Evolutionary conservation across 352 stramenopile species (phyloP).

Genomic region (Pythium sp.): DNA sequence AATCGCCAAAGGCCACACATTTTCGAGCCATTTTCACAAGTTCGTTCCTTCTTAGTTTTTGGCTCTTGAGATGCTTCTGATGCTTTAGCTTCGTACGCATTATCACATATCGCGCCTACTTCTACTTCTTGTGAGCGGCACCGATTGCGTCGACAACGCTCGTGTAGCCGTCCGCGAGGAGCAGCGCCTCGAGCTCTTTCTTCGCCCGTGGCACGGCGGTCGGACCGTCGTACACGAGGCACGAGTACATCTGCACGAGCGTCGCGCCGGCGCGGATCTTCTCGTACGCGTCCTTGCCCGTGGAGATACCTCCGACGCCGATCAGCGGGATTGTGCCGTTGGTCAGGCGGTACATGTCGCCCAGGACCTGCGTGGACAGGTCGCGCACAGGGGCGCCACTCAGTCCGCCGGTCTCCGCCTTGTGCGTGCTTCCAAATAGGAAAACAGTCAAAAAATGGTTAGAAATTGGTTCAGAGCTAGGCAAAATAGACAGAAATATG

Average conservation of each 20-base stretch:
- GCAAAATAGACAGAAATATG: not conserved
- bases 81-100: not conserved
- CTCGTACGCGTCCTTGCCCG: conserved; percentile 95
- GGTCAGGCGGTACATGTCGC: conserved; percentile 94
- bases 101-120: not conserved
- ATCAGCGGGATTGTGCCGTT: conserved; percentile 94
- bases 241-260: conserved; percentile 95
- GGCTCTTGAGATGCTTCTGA: not conserved
- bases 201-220: conserved; percentile 86
- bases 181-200: conserved; percentile 80
- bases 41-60: not conserved
- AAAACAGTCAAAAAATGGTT: not conserved
- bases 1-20: not conserved
- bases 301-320: conserved; percentile 92
- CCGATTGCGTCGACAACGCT: conserved; percentile 87
- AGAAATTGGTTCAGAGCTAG: not conserved
- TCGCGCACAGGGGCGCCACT: conserved; percentile 94
- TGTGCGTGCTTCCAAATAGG: conserved; percentile 34
- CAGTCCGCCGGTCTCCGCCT: conserved; percentile 91
- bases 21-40: not conserved
- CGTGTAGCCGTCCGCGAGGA: conserved; percentile 79
- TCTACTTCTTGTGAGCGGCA: conserved; percentile 59
- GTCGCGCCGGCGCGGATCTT: conserved; percentile 97
- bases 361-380: conserved; percentile 92
- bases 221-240: conserved; percentile 90